Conservation (phyloP, 2,329 filamentous ascomycete genomes). For the Fusarium duplospermum region DNA sequence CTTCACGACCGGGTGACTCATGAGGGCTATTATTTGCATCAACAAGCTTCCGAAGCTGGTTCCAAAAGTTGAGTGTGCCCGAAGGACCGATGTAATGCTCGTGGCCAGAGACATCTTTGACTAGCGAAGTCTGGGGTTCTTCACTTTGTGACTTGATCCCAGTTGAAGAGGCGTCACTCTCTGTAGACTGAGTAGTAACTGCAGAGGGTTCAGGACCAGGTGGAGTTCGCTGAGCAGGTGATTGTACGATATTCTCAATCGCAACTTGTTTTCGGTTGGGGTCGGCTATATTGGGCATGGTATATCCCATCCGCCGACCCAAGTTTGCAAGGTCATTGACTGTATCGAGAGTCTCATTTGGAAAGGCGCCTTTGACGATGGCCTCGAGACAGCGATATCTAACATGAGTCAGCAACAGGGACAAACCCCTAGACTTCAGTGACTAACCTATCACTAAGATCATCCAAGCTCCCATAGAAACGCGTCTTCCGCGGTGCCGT, state of each 20-base stretch:
- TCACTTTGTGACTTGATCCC: slow-evolving; percentile 25
- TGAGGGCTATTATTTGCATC: slow-evolving; percentile 31
- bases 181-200: not conserved
- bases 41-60: slow-evolving; percentile 49
- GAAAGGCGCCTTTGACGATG: slow-evolving; percentile 50
- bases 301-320: slow-evolving; percentile 46
- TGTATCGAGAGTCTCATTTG: slow-evolving; percentile 45
- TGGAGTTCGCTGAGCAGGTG: not conserved
- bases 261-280: slow-evolving; percentile 22
- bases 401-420: not conserved
- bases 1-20: not conserved
- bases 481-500: slow-evolving; percentile 51
- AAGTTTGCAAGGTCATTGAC: slow-evolving; percentile 47
- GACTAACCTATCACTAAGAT: slow-evolving; percentile 50
- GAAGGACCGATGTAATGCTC: slow-evolving; percentile 54
- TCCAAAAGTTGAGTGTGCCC: slow-evolving; percentile 51
- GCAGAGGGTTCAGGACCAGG: slow-evolving; percentile 6
- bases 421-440: too few relatives aligned
- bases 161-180: slow-evolving; percentile 8
- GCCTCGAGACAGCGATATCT: slow-evolving; percentile 52
- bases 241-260: slow-evolving; percentile 30
- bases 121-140: slow-evolving; percentile 41
- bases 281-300: slow-evolving; percentile 49
- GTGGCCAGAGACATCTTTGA: slow-evolving; percentile 49
- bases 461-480: slow-evolving; percentile 53